phyloP scores from a whole-genome alignment of 139 green algal species.

The Coelastrella sp. region DNA sequence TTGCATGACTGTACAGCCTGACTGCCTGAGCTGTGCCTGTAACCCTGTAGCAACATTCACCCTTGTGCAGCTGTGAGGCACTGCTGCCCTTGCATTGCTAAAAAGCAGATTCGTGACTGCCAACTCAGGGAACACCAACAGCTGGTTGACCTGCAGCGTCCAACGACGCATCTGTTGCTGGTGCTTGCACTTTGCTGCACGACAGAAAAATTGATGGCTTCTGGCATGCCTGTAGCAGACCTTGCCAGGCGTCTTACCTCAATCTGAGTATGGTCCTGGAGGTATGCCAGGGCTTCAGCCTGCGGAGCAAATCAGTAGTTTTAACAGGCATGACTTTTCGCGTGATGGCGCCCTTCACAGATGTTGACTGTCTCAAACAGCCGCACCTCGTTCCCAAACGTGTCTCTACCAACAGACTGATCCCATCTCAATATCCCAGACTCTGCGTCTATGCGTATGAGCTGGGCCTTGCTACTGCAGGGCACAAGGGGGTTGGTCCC shows the following conservation, averaged over 20 bases:
- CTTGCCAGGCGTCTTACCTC: not conserved
- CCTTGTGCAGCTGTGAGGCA: not conserved
- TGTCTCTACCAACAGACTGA: constrained; percentile 49
- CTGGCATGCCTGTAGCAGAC: not conserved
- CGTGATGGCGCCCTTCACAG: too few species aligned
- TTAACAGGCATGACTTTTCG: too few species aligned
- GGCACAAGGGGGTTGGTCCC: not conserved
- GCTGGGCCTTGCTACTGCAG: constrained; percentile 50
- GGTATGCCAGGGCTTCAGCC: constrained; percentile 47
- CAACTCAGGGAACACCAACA: too few species aligned
- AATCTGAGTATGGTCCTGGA: constrained; percentile 42
- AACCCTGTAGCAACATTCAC: not conserved
- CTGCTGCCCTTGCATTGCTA: not conserved
- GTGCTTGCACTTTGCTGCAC: too few species aligned
- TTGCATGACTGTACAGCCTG: not conserved
- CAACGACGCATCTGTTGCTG: too few species aligned
- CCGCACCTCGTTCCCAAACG: constrained; percentile 68
- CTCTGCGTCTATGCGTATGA: constrained; percentile 54
- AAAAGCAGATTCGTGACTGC: not conserved
- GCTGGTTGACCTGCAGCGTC: too few species aligned
- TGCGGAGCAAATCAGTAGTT: constrained; percentile 4
- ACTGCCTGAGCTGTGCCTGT: not conserved
- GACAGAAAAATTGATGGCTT: not conserved
- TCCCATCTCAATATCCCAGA: constrained; percentile 55
- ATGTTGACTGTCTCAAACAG: too few species aligned